Conservation (phyloP, 805 yeast species). For the Kuraishia ogatae region DNA sequence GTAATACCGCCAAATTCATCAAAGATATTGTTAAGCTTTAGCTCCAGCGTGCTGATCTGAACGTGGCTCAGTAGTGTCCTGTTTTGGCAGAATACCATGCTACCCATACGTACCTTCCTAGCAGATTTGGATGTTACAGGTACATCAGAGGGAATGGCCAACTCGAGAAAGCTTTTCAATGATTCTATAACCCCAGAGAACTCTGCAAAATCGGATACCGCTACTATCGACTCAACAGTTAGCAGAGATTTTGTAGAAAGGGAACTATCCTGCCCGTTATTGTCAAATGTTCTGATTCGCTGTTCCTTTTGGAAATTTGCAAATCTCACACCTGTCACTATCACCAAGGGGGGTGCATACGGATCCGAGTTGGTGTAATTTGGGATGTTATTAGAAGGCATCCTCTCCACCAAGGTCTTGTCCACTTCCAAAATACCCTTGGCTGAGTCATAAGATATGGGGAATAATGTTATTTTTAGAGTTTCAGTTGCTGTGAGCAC, state of each 20-base stretch:
- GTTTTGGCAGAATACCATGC: slow-evolving; percentile 14
- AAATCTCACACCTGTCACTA: slow-evolving; percentile 16
- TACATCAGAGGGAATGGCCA: slow-evolving; percentile 3
- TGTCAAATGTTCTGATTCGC: slow-evolving; percentile 18
- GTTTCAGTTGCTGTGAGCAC: slow-evolving; percentile 10
- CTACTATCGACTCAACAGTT: slow-evolving; percentile 16
- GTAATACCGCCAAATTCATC: slow-evolving; percentile 24
- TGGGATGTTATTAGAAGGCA: neutral
- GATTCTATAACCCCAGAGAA: slow-evolving; percentile 18
- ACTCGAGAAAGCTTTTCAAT: neutral
- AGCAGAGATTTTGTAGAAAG: neutral
- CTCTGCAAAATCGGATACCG: slow-evolving; percentile 18
- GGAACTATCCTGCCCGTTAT: slow-evolving; percentile 1
- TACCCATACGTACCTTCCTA: slow-evolving; percentile 15
- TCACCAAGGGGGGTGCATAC: slow-evolving; percentile 12
- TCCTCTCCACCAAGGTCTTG: slow-evolving; percentile 19
- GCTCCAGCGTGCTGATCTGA: slow-evolving; percentile 7
- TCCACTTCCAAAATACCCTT: slow-evolving; percentile 24
- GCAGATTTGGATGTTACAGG: slow-evolving; percentile 1
- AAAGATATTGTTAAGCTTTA: slow-evolving; percentile 13
- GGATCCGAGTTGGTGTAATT: slow-evolving; percentile 2
- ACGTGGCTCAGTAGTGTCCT: slow-evolving; percentile 10
- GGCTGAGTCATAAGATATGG: slow-evolving; percentile 33
- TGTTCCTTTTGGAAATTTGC: slow-evolving; percentile 9
- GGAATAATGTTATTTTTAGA: slow-evolving; percentile 26